Base-by-base conservation (phyloP, 2,329 filamentous ascomycete genomes). In the Phialophora expanda region DNA sequence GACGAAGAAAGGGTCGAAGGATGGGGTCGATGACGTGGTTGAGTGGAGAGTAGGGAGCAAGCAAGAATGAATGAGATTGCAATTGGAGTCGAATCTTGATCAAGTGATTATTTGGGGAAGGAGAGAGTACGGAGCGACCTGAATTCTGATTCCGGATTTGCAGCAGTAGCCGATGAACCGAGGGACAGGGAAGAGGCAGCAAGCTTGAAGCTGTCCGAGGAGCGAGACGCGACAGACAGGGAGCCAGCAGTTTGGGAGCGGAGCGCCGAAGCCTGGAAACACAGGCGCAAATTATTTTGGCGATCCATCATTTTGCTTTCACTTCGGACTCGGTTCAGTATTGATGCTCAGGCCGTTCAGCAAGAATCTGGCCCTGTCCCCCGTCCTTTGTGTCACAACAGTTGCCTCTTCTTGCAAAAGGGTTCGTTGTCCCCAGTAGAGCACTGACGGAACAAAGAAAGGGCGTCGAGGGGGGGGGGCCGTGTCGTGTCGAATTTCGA, bases 11-110 rank as follows among this genome's bases (percentile, higher is more conserved):
- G 62, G 22, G 38, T 65, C 57, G 57, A 56, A 61, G 53, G 41
- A 65, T 64, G 64, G 64, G 55, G 56, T 66, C 60, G 56, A 66
- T 60, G 64, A 63, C 54, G 64, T 22, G 61, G 65, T 66, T 56
- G 53, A 46, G 65, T 66, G 65, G 65, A 57, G 61, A 56, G 65
- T 55, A 44, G 56, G 61, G 65, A 64, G 38, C 14, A 59, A 38
- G 53, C 53, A 56, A 38, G 32, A 38, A 53, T 32, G 26, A 56
- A 26, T 56, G 53, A 56, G 53, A 56, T 28, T 28, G 22, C 28
- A n/a, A 22, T 20, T 38, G 24, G 53, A 26, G 53, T 17, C 14
- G 48, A 44, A 44, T 44, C 24, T 51, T 51, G 48, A 51, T 51
- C 20, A 22, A 22, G 20, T 51, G 48, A 26, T 51, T 44, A 17